Evolutionary conservation across 306 rosid species (phyloP).

Genomic region (Sechiopsis laciniata): DNA sequence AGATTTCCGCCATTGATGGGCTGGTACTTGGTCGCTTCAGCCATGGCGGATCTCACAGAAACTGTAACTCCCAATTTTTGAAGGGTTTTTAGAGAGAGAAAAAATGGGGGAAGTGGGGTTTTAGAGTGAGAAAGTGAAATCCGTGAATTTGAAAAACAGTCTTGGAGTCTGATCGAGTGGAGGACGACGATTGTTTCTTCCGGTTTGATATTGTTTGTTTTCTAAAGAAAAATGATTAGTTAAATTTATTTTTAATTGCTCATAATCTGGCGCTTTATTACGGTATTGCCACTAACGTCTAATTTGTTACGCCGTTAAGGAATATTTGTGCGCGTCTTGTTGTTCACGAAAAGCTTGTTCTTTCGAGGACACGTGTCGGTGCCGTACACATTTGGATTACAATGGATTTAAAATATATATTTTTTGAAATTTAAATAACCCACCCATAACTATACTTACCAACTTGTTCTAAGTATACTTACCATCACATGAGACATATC

Average conservation of each 20-base stretch:
- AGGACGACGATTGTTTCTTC: conserved; percentile 28
- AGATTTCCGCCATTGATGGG: conserved; percentile 40
- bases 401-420: neutral
- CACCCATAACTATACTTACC: too few relatives aligned
- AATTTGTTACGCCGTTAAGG: neutral
- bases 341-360: neutral
- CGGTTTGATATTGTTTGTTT: neutral
- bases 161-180: neutral
- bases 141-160: neutral
- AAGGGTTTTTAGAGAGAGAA: conserved; percentile 2
- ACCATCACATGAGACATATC: too few relatives aligned
- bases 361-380: conserved; percentile 4
- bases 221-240: too few relatives aligned
- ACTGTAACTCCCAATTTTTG: neutral
- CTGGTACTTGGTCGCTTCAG: conserved; percentile 56
- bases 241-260: too few relatives aligned
- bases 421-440: too few relatives aligned
- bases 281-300: conserved; percentile 1
- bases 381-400: neutral
- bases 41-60: conserved; percentile 39
- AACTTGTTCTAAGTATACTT: too few relatives aligned
- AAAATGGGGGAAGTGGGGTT: neutral
- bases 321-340: conserved; percentile 11
- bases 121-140: neutral
- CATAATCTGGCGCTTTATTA: neutral